Evolutionary conservation across 2,329 filamentous ascomycete species (phyloP).

Genomic region (Fusarium zealandicum): DNA sequence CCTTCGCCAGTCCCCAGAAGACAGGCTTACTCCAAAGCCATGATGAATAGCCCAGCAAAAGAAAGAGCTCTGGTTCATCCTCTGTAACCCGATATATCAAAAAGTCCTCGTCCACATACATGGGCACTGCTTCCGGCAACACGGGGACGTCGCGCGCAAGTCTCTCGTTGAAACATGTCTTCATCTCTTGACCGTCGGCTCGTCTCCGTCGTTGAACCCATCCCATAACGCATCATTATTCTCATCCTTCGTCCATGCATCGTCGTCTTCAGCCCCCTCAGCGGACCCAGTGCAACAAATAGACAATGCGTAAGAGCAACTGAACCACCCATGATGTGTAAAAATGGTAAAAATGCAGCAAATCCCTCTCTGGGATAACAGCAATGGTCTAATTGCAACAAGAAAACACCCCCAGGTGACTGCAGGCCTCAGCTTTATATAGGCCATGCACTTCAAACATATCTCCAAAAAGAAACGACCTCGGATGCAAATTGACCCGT

Average conservation of each 20-base stretch:
- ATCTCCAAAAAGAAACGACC: constrained; percentile 25
- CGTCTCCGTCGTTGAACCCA: constrained; percentile 21
- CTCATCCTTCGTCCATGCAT: constrained; percentile 27
- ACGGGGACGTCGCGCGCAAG: constrained; percentile 6
- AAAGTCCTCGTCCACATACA: constrained; percentile 16
- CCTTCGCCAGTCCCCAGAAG: not conserved
- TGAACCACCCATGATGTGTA: constrained; percentile 31
- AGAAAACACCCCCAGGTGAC: constrained; percentile 26
- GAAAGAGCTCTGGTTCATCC: constrained; percentile 20
- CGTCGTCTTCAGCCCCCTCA: constrained; percentile 9
- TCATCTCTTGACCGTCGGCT: constrained; percentile 23
- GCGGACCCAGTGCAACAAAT: constrained; percentile 12
- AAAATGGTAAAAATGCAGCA: constrained; percentile 19
- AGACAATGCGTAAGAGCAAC: constrained; percentile 23
- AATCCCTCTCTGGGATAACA: constrained; percentile 26
- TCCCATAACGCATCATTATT: constrained; percentile 29
- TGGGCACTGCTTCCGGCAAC: constrained; percentile 8
- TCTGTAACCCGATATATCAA: constrained; percentile 24
- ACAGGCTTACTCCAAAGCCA: constrained; percentile 6
- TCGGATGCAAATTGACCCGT: constrained; percentile 27
- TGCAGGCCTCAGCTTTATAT: constrained; percentile 8
- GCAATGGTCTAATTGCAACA: constrained; percentile 35
- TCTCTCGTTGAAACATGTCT: constrained; percentile 8
- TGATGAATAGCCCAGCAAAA: constrained; percentile 13
- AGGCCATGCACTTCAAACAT: constrained; percentile 25